Evolutionary conservation across 257 asterid genomes (phyloP).

Genomic region (Petrea volubilis): DNA sequence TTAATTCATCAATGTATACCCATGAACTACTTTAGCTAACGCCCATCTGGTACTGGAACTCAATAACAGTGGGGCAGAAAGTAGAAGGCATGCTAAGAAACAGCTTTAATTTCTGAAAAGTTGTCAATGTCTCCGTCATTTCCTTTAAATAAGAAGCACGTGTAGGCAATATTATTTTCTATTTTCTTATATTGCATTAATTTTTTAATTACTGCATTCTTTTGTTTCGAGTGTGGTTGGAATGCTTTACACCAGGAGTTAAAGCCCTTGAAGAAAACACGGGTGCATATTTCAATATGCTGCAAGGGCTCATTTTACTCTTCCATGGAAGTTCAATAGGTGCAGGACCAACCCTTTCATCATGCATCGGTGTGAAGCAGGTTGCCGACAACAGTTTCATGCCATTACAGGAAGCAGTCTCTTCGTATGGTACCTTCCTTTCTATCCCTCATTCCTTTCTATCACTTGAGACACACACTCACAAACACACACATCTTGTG

Average conservation of each 20-base stretch:
- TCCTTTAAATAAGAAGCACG: no score
- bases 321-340: constrained; percentile 74
- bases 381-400: constrained; percentile 78
- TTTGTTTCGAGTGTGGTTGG: constrained; percentile 56
- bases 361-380: constrained; percentile 72
- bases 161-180: constrained; percentile 1
- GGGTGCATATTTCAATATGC: constrained; percentile 73
- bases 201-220: background rate
- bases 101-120: no score
- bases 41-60: no score
- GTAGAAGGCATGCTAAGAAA: no score
- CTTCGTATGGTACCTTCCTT: constrained; percentile 61
- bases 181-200: background rate
- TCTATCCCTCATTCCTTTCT: background rate
- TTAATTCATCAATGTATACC: no score
- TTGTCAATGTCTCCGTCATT: background rate
- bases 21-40: no score
- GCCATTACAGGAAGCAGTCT: constrained; percentile 71
- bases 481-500: background rate
- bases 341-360: constrained; percentile 83
- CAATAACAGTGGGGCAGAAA: no score
- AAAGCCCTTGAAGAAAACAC: constrained; percentile 85
- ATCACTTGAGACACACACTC: background rate
- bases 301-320: constrained; percentile 77
- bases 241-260: constrained; percentile 78